These are phyloP conservation scores for Apiotrichum siamense DNA, from an alignment of 1,284 basidiomycete species.

Conservation along the genomic window DNA sequence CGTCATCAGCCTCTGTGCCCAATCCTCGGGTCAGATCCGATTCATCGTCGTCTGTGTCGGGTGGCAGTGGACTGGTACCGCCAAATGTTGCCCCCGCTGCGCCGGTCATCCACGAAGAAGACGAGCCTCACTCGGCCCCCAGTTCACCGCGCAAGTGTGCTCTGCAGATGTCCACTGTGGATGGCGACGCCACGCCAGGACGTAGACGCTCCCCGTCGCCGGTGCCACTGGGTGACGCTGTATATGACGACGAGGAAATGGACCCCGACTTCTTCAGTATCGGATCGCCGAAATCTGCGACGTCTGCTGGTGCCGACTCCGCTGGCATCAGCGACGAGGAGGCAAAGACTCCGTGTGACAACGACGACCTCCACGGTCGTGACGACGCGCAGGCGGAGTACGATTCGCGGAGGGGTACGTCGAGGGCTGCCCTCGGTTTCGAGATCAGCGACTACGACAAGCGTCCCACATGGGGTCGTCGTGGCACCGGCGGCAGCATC, in stretches of 20 bases:
- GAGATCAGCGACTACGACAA: conserved; percentile 7
- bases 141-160: background rate
- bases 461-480: background rate
- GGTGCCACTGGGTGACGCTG: background rate
- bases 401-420: background rate
- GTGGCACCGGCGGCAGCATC: background rate
- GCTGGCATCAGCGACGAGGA: too few species aligned
- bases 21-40: background rate
- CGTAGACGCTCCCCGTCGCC: conserved; percentile 10
- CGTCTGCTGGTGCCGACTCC: background rate
- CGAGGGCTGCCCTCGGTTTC: conserved; percentile 12
- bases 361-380: background rate
- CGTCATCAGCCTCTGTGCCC: background rate
- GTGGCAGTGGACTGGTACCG: too few species aligned
- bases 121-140: conserved; percentile 4
- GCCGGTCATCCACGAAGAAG: conserved; percentile 6
- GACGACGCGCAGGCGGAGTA: conserved; percentile 2
- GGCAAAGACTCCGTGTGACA: too few species aligned
- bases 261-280: background rate
- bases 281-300: background rate
- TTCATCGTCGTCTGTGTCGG: conserved; percentile 2
- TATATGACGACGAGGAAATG: conserved; percentile 7
- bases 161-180: background rate
- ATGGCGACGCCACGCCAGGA: conserved; percentile 16
- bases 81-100: too few species aligned